A percentile compares a stretch with the other conserved stretches of the same genome.
These are phyloP conservation scores for Ophiostoma sp. DNA, from an alignment of 2,329 filamentous ascomycete genomes.

Conservation along the genomic window DNA sequence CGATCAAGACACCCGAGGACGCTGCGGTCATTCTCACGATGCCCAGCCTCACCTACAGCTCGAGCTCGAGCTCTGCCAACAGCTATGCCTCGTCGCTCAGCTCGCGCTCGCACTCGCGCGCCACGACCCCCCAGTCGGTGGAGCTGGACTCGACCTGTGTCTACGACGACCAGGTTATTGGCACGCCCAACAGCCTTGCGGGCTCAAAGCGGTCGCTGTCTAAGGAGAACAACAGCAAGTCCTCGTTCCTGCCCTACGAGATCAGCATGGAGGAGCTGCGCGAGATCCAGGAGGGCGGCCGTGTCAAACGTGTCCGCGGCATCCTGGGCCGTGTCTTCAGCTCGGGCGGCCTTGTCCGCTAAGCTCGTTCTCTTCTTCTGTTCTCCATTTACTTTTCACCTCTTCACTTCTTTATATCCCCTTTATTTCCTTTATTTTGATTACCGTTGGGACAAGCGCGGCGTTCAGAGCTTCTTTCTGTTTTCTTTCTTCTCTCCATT, in stretches of 20 bases:
- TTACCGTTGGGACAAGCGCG: conserved; percentile 23
- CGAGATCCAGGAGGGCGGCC: conserved; percentile 44
- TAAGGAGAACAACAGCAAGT: conserved; percentile 8
- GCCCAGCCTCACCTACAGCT: conserved; percentile 45
- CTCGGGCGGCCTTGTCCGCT: conserved; percentile 38
- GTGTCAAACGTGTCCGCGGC: conserved; percentile 43
- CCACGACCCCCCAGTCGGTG: conserved; percentile 45
- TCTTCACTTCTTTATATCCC: conserved; percentile 13
- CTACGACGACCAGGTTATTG: conserved; percentile 38
- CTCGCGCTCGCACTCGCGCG: conserved; percentile 41
- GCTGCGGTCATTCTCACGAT: conserved; percentile 28
- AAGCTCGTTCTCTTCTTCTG: not conserved
- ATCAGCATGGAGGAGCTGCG: conserved; percentile 49
- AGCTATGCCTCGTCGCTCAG: conserved; percentile 43
- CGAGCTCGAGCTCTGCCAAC: conserved; percentile 42
- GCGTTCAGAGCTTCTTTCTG: conserved; percentile 17
- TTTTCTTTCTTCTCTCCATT: conserved; percentile 8
- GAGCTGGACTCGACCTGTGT: conserved; percentile 42
- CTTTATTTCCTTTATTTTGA: conserved; percentile 10
- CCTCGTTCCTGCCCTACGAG: conserved; percentile 48
- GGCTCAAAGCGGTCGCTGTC: conserved; percentile 24
- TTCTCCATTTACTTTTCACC: conserved; percentile 11
- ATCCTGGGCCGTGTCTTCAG: conserved; percentile 51
- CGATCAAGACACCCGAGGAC: conserved; percentile 31
- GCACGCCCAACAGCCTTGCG: conserved; percentile 27